These are phyloP conservation scores for Candida michaelii DNA, from an alignment of 805 yeast species.

Conservation along the genomic window DNA sequence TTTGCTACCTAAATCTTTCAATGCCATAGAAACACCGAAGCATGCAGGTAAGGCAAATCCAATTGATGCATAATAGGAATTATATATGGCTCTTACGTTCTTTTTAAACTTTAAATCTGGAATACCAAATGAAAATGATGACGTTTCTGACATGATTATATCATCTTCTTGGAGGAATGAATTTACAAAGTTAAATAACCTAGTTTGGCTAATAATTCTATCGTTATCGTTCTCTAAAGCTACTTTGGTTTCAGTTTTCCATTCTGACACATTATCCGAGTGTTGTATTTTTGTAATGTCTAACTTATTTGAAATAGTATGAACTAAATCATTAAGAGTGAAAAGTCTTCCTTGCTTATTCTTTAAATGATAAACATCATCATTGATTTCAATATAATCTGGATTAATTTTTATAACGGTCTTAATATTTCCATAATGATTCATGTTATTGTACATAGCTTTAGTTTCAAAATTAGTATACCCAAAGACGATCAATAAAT, in stretches of 20 bases:
- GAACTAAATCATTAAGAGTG: conserved; percentile 32
- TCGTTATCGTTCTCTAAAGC: conserved; percentile 1
- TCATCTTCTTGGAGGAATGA: conserved; percentile 57
- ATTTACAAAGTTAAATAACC: conserved; percentile 36
- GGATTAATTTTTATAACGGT: conserved; percentile 40
- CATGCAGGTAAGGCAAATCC: conserved; percentile 89
- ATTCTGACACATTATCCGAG: conserved; percentile 19
- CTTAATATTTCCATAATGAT: conserved; percentile 22
- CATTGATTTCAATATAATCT: conserved; percentile 40
- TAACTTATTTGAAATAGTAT: conserved; percentile 23
- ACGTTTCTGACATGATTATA: conserved; percentile 76
- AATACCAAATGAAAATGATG: conserved; percentile 77
- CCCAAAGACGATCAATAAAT: conserved; percentile 71
- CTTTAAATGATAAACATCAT: conserved; percentile 23
- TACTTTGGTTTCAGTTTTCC: neutral
- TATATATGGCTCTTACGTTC: conserved; percentile 54
- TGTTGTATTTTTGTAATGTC: conserved; percentile 16
- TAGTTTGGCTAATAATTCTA: conserved; percentile 25
- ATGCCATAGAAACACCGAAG: conserved; percentile 77
- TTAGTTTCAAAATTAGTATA: conserved; percentile 43
- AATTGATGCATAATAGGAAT: conserved; percentile 78
- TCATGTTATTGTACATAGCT: conserved; percentile 19
- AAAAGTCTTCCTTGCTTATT: conserved; percentile 27
- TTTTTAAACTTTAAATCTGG: conserved; percentile 65
- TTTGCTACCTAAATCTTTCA: conserved; percentile 49